Evolutionary conservation across 257 asterid genomes (phyloP).

Genomic region (Solanum tacnaense): DNA sequence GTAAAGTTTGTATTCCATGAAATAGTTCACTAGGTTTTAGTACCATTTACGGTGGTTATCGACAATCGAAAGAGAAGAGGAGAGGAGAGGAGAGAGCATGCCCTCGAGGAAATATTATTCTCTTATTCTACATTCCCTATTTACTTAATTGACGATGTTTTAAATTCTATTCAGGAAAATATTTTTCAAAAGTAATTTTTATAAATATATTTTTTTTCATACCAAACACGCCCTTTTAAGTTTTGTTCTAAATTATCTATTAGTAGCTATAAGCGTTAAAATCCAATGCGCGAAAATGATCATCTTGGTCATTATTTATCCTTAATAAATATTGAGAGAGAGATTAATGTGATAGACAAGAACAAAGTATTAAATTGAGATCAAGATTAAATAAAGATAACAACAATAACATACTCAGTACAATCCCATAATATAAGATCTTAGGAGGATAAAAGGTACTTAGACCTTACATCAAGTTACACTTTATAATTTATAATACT

Average conservation of each 20-base stretch:
- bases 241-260: not conserved
- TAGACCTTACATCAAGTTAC: too few species aligned
- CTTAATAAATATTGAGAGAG: too few species aligned
- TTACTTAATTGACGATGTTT: too few species aligned
- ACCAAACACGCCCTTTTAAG: not conserved
- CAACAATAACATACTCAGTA: too few species aligned
- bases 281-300: not conserved
- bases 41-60: too few species aligned
- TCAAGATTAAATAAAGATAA: too few species aligned
- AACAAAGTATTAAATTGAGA: not conserved
- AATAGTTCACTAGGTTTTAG: too few species aligned
- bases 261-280: not conserved
- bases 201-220: not conserved
- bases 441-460: too few species aligned
- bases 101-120: not conserved
- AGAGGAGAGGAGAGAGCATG: too few species aligned
- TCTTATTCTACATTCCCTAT: too few species aligned
- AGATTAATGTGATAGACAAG: not conserved
- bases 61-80: too few species aligned
- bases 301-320: not conserved
- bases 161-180: not conserved
- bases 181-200: not conserved
- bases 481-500: not conserved
- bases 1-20: too few species aligned
- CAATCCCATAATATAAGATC: not conserved